These are phyloP conservation scores for Microstegium vimineum DNA, from an alignment of 176 grass and related monocot species.

Conservation along the genomic window DNA sequence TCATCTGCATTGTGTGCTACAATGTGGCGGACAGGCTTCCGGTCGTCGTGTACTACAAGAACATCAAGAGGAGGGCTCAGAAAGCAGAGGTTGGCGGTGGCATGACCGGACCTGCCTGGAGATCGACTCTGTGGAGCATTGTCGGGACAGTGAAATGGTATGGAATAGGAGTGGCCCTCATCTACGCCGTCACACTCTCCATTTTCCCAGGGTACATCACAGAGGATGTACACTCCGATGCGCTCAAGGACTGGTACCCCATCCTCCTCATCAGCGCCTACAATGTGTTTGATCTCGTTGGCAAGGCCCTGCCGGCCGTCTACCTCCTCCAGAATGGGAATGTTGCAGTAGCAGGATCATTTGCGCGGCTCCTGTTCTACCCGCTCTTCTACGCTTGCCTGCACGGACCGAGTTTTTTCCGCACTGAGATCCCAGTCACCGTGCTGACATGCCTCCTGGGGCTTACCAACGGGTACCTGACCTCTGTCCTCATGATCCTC, in stretches of 20 bases:
- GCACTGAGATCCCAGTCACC: slow-evolving; percentile 70
- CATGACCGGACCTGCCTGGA: slow-evolving; percentile 70
- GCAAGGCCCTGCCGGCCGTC: slow-evolving; percentile 65
- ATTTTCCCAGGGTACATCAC: slow-evolving; percentile 96
- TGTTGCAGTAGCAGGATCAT: slow-evolving; percentile 44
- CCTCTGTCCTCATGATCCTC: slow-evolving; percentile 78
- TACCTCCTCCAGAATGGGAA: slow-evolving; percentile 64
- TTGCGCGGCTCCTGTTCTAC: slow-evolving; percentile 69
- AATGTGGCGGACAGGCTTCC: slow-evolving; percentile 67
- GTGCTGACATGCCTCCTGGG: slow-evolving; percentile 75
- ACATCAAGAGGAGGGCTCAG: slow-evolving; percentile 57
- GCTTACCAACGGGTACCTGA: slow-evolving; percentile 83
- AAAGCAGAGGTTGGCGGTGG: slow-evolving; percentile 54
- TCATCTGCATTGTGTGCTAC: slow-evolving; percentile 83
- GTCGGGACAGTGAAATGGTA: slow-evolving; percentile 74
- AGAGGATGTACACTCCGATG: slow-evolving; percentile 88
- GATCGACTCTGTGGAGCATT: slow-evolving; percentile 79
- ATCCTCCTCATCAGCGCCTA: slow-evolving; percentile 81
- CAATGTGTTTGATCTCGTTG: slow-evolving; percentile 86
- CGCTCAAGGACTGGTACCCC: slow-evolving; percentile 85
- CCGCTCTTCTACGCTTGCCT: slow-evolving; percentile 84
- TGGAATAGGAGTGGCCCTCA: slow-evolving; percentile 60
- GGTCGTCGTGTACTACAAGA: slow-evolving; percentile 68
- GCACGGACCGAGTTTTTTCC: slow-evolving; percentile 79
- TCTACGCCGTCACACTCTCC: slow-evolving; percentile 79